Conservation (phyloP, 352 stramenopile genomes). For the Blastocystis hominis region DNA sequence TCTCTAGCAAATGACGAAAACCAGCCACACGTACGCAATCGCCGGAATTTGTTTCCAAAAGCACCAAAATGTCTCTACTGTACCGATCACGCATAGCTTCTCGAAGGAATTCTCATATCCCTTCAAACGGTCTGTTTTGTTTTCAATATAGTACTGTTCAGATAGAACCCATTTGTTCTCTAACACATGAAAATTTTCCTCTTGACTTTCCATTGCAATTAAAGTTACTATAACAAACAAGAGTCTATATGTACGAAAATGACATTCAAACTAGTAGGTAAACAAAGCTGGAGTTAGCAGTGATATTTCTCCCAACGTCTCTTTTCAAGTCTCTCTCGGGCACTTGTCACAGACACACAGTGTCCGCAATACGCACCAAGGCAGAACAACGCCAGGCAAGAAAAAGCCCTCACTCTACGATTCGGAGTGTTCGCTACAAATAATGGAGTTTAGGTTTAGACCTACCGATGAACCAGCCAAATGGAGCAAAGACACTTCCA, state of each 20-base stretch:
- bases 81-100: conserved; percentile 74
- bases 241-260: not conserved
- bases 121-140: conserved; percentile 67
- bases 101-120: conserved; percentile 75
- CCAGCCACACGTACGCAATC: not conserved
- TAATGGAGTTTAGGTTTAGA: not conserved
- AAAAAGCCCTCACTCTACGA: not conserved
- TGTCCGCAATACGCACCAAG: conserved; percentile 37
- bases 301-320: conserved; percentile 56
- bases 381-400: not conserved
- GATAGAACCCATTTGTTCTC: conserved; percentile 75
- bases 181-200: conserved; percentile 64
- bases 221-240: not conserved
- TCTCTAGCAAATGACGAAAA: conserved; percentile 6
- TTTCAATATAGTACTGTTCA: conserved; percentile 69
- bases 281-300: not conserved
- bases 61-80: conserved; percentile 77
- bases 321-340: conserved; percentile 44
- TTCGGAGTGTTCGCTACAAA: conserved; percentile 24
- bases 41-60: conserved; percentile 79
- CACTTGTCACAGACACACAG: conserved; percentile 30
- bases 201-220: not conserved
- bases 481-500: conserved; percentile 5
- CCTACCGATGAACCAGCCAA: conserved; percentile 51
- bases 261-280: conserved; percentile 28